Conservation (phyloP, 2,329 filamentous ascomycete species). For the Tolypocladium pustulatum region DNA sequence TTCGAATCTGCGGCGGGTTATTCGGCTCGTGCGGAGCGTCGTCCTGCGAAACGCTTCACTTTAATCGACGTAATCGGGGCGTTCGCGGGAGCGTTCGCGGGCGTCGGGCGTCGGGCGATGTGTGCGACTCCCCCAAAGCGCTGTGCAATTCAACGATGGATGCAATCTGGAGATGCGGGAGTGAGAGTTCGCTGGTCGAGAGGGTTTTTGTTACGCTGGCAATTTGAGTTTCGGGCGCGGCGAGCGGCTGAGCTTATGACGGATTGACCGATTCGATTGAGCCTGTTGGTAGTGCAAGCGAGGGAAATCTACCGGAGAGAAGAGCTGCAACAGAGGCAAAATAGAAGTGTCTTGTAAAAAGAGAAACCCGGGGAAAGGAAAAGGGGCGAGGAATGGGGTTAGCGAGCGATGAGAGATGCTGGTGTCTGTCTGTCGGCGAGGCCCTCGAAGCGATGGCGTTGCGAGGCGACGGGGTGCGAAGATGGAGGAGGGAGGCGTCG, state of each 20-base stretch:
- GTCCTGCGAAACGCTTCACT: conserved; percentile 2
- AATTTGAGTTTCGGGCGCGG: not conserved
- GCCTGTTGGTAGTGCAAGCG: not conserved
- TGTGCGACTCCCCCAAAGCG: not conserved
- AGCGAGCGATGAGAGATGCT: not conserved
- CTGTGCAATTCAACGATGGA: not conserved
- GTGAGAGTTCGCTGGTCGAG: not conserved
- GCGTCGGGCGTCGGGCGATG: not conserved
- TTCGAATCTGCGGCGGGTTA: conserved; percentile 1
- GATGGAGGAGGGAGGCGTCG: not conserved
- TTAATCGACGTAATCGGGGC: not conserved
- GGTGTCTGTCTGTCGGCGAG: not conserved
- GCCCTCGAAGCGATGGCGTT: not conserved
- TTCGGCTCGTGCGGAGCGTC: conserved; percentile 1
- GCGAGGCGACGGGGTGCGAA: not conserved
- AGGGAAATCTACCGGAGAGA: not conserved
- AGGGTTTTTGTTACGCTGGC: not conserved
- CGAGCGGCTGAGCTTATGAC: not conserved
- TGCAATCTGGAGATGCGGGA: not conserved
- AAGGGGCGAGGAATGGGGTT: not conserved
- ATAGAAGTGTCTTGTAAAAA: not conserved
- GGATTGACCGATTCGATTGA: not conserved
- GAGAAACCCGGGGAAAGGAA: not conserved
- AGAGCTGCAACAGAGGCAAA: not conserved
- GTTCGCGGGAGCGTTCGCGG: too few species aligned